These are phyloP conservation scores for Trypanosoma scelopori DNA, from an alignment of 208 protist genomes.

Conservation along the genomic window DNA sequence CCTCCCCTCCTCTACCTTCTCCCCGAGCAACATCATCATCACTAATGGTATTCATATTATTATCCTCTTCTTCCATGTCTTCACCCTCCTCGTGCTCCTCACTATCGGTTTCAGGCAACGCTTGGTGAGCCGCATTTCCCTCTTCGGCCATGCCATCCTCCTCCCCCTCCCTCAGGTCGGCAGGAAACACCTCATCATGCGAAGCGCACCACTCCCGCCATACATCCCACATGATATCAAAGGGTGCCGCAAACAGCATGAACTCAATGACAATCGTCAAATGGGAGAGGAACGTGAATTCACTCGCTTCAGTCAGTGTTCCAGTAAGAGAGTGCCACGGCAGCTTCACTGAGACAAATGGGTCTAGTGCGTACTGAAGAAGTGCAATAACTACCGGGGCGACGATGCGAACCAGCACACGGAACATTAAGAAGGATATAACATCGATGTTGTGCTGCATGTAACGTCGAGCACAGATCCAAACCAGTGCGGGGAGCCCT, in stretches of 20 bases:
- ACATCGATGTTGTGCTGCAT: neutral
- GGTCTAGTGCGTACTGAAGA: conserved; percentile 3
- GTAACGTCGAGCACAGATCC: conserved; percentile 10
- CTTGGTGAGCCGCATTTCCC: neutral
- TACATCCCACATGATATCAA: conserved; percentile 12
- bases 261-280: conserved; percentile 6
- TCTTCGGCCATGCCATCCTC: neutral
- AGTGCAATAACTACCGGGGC: conserved; percentile 5
- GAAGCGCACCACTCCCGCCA: conserved; percentile 16
- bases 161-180: neutral
- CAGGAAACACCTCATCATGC: conserved; percentile 1
- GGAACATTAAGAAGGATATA: neutral
- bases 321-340: neutral
- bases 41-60: no score
- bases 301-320: neutral
- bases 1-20: neutral
- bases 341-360: neutral
- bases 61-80: neutral
- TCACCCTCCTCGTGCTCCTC: conserved; percentile 1
- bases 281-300: neutral
- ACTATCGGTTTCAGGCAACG: neutral
- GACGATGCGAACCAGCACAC: neutral
- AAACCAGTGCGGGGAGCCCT: conserved; percentile 7
- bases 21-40: neutral
- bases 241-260: neutral